A percentile compares a stretch with the other conserved stretches of the same genome.
Conservation (phyloP, 176 grass and related monocot genomes). For the Oryza meyeriana region DNA sequence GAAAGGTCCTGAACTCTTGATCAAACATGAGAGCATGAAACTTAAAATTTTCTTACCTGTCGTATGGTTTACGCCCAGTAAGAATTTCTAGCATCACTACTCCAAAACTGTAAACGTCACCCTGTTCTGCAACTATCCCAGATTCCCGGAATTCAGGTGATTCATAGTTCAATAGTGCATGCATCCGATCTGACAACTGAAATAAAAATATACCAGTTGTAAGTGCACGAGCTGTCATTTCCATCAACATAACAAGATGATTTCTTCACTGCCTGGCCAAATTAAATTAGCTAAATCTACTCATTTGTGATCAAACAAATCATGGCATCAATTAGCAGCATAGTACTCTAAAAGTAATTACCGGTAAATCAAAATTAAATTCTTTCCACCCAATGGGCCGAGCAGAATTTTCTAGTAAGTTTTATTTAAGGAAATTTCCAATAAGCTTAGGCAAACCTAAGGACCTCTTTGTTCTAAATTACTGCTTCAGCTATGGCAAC, state of each 20-base stretch:
- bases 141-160: conserved; percentile 74
- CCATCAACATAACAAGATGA: conserved; percentile 24
- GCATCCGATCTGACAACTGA: conserved; percentile 75
- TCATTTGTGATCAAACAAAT: background rate
- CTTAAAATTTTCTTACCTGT: conserved; percentile 48
- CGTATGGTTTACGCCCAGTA: conserved; percentile 86
- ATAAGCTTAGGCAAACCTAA: background rate
- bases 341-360: background rate
- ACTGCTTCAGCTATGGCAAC: conserved; percentile 2
- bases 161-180: conserved; percentile 65
- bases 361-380: background rate
- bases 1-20: background rate
- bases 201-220: conserved; percentile 29
- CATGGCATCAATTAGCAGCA: background rate
- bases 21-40: background rate
- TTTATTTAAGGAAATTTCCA: background rate
- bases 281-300: background rate
- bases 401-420: conserved; percentile 4
- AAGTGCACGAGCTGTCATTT: conserved; percentile 12
- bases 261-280: background rate
- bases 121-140: conserved; percentile 49
- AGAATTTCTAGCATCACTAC: conserved; percentile 99
- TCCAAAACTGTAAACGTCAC: conserved; percentile 96
- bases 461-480: background rate
- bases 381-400: background rate